These are phyloP conservation scores for Rhizopus microsporus DNA, from an alignment of 371 early-diverging fungal genomes.

Conservation along the genomic window DNA sequence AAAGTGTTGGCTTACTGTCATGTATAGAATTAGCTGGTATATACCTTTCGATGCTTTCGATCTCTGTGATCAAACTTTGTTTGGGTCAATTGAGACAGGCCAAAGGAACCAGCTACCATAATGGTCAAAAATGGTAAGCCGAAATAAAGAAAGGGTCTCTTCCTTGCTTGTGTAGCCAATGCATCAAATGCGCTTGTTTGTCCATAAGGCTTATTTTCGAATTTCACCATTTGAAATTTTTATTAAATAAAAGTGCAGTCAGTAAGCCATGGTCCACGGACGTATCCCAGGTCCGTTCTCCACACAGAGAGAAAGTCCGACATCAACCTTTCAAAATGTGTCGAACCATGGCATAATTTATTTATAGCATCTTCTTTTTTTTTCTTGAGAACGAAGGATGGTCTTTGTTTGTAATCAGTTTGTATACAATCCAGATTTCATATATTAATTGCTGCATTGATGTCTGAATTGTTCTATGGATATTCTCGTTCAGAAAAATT, in stretches of 20 bases:
- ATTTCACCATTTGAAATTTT: constrained; percentile 36
- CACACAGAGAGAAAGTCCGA: too few species aligned
- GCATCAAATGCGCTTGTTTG: constrained; percentile 30
- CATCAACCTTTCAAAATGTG: too few species aligned
- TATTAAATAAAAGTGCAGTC: constrained; percentile 5
- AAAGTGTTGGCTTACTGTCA: constrained; percentile 3
- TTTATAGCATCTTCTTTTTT: not conserved
- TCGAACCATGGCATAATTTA: too few species aligned
- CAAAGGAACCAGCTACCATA: constrained; percentile 63
- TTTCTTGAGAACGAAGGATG: not conserved
- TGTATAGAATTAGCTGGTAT: constrained; percentile 11
- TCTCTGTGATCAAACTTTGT: constrained; percentile 66
- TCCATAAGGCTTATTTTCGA: constrained; percentile 45
- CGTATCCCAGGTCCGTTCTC: not conserved
- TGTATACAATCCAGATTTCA: not conserved
- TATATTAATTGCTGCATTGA: not conserved
- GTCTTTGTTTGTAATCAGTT: not conserved
- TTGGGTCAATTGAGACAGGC: constrained; percentile 59
- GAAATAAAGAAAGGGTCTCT: constrained; percentile 58
- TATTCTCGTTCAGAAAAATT: too few species aligned
- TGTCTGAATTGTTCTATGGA: not conserved
- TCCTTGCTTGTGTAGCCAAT: constrained; percentile 37
- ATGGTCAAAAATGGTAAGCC: constrained; percentile 65
- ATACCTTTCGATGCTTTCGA: constrained; percentile 37
- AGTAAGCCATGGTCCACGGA: not conserved